Percentiles rank a stretch among this genome's conserved stretches.
These are phyloP conservation scores for Cladosporium sp. DNA, from an alignment of 2,329 filamentous ascomycete species.

Conservation along the genomic window DNA sequence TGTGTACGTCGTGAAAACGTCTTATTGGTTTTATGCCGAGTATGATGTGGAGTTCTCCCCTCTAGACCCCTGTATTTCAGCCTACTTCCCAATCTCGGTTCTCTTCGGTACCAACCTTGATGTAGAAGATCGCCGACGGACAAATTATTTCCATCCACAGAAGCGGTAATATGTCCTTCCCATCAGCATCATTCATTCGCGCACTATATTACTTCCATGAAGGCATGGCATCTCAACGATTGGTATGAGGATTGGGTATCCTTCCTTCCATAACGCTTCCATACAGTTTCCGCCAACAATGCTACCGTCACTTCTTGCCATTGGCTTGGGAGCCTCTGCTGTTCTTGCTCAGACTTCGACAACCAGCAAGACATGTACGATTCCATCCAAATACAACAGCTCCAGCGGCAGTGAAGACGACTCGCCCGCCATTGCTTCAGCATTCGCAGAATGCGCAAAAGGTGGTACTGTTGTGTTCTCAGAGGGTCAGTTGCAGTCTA, in stretches of 20 bases:
- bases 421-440: constrained; percentile 35
- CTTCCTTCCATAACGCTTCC: neutral
- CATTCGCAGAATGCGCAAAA: constrained; percentile 35
- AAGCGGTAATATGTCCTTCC: neutral
- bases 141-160: constrained; percentile 3
- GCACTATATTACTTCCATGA: neutral
- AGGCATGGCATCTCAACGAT: neutral
- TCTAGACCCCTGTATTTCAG: neutral
- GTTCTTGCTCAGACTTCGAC: constrained; percentile 4
- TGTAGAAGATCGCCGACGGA: neutral
- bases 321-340: neutral
- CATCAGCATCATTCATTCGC: neutral
- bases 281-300: neutral
- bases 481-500: constrained; percentile 15
- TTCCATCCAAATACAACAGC: constrained; percentile 22
- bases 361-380: constrained; percentile 14
- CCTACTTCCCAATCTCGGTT: neutral
- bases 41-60: neutral
- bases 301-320: neutral
- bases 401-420: constrained; percentile 39
- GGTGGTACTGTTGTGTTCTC: constrained; percentile 36
- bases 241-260: neutral
- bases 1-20: too few species aligned
- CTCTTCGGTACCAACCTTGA: neutral
- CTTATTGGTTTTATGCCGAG: too few species aligned